Evolutionary conservation across 179 eudicot genomes (phyloP), one percentile per base, ranked within the genome.

Genomic region (Silene noctiflora): DNA sequence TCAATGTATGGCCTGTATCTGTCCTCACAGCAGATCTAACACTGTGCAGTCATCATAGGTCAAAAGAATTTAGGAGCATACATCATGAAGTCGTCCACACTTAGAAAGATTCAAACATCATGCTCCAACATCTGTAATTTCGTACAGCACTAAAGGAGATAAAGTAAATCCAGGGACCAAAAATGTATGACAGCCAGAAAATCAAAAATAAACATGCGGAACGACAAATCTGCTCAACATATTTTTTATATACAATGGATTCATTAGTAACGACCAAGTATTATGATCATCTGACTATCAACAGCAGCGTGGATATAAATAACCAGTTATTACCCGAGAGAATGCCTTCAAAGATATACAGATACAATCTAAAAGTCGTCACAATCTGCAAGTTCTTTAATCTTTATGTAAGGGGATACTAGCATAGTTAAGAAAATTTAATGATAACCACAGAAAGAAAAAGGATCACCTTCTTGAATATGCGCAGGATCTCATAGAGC

Each of bases 1-100:
- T 35, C 27, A 74, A 82, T 89, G 77, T 91, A 42, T 69, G 87
- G 77, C 89, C 88, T 81, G 90, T 89, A 91, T 89, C 90, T 87
- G 93, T 86, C 93, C 85, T 79, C 93, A 89, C 85, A 85, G 84
- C 70, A 74, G 0, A 44, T 46, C 93, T 91, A 56, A 74, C 80
- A 68, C 80, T 82, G 85, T 82, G 87, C 80, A 78, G 96, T 89
- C 94, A 91, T 83, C 89, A 86, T 82, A 89, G 78, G 85, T 87
- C 88, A 89, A 51, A 65, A 82, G 58, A 81, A 65, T 91, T 72
- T 89, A 84, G 91, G 91, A 88, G 90, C 89, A 87, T 35, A 61
- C 86, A 88, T 87, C 78, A 88, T 66, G 84, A 86, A 48, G 75
- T 71, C 86, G 75, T 79, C 78, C 85, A 82, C 78, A 74, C 74